Evolutionary conservation across 2,329 filamentous ascomycete genomes (phyloP).

Genomic region (Coleophoma eucalyptorum): DNA sequence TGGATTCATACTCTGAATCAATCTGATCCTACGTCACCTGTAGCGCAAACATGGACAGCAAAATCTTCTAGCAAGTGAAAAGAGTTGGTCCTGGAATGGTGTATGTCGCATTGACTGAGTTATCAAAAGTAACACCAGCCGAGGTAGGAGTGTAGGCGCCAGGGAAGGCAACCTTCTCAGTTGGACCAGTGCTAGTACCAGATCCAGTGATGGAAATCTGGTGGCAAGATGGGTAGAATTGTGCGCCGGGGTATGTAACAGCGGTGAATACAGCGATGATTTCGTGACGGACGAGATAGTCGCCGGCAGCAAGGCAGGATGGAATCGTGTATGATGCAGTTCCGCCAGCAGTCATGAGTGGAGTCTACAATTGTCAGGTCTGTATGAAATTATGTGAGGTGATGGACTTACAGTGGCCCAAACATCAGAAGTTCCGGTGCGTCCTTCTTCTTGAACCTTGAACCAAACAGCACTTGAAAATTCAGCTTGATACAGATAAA

Average conservation of each 20-base stretch:
- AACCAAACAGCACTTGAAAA: slow-evolving; percentile 12
- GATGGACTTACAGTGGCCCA: slow-evolving; percentile 3
- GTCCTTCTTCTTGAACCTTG: slow-evolving; percentile 9
- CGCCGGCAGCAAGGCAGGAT: slow-evolving; percentile 40
- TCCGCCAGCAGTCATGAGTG: slow-evolving; percentile 4
- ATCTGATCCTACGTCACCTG: too few relatives aligned
- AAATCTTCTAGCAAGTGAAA: slow-evolving; percentile 6
- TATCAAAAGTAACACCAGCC: slow-evolving; percentile 25
- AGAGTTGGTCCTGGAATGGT: slow-evolving; percentile 24
- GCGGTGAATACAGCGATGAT: slow-evolving; percentile 22
- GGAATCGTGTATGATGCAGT: slow-evolving; percentile 41
- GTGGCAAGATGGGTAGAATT: slow-evolving; percentile 29
- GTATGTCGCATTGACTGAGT: slow-evolving; percentile 22
- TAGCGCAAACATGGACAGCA: neutral
- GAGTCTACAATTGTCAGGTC: neutral
- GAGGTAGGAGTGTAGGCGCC: slow-evolving; percentile 28
- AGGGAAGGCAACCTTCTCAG: slow-evolving; percentile 27
- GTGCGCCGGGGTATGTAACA: slow-evolving; percentile 5
- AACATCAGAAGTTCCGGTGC: slow-evolving; percentile 8
- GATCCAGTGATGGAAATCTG: slow-evolving; percentile 36
- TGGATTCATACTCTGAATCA: too few relatives aligned
- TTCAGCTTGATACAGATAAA: neutral
- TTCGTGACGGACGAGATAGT: slow-evolving; percentile 29
- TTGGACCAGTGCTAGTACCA: slow-evolving; percentile 30
- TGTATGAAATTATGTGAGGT: neutral